phyloP scores from a whole-genome alignment of 345 rosid genomes.

The Hypericum perforatum region DNA sequence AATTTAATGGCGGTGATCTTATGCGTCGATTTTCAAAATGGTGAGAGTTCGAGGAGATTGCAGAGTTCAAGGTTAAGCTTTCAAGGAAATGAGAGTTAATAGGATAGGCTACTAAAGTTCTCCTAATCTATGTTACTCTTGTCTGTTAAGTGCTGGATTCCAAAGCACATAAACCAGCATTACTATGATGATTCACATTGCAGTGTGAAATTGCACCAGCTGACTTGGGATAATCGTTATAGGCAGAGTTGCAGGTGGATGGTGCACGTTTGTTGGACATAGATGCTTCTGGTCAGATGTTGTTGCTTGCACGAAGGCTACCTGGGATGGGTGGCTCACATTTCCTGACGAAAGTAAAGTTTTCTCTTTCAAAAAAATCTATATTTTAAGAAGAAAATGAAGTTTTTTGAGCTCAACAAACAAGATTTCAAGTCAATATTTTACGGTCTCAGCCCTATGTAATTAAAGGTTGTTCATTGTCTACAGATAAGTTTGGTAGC shows the following conservation, averaged over 20 bases:
- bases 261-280: conserved; percentile 86
- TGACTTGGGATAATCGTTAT: conserved; percentile 1
- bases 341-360: conserved; percentile 58
- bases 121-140: too few species aligned
- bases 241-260: conserved; percentile 46
- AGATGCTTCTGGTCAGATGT: conserved; percentile 35
- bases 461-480: not conserved
- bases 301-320: conserved; percentile 53
- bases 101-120: too few species aligned
- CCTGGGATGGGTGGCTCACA: conserved; percentile 45
- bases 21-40: too few species aligned
- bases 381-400: too few species aligned
- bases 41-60: too few species aligned
- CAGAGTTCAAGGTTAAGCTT: too few species aligned
- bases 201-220: not conserved
- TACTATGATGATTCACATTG: not conserved
- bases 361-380: not conserved
- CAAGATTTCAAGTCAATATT: too few species aligned
- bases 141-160: not conserved
- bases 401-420: too few species aligned
- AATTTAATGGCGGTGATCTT: too few species aligned
- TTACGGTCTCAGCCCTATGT: too few species aligned
- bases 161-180: not conserved
- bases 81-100: too few species aligned
- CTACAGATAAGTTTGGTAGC: conserved; percentile 54